Base-by-base conservation (phyloP, 805 yeast genomes). In the Saccharomycopsis amapae region DNA sequence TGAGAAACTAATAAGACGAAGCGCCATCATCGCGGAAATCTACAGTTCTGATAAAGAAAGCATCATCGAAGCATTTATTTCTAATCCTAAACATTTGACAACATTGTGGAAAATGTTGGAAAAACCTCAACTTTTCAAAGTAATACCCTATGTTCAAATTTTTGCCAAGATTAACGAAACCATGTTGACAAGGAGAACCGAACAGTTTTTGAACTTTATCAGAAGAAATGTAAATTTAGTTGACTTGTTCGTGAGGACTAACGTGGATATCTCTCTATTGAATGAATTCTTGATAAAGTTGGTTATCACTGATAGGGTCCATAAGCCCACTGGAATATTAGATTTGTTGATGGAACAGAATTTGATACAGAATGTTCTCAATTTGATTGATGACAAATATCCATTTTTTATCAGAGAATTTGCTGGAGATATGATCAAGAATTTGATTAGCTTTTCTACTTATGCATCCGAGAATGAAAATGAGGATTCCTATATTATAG, bases 391-490 rank as follows among this genome's bases (percentile, higher is more conserved):
- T 26, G 85, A 93, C 0, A 72, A 73, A 4, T 68, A 75, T 35
- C 69, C 81, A 5, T 75, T 89, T 9, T 75, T 85, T 37, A 79
- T 79, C 40, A 97, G 90, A 61, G 80, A 90, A 17, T 95, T 97
- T 1, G 94, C 95, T 0, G 94, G 96, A 17, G 98, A 93, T 59
- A 89, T 93, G 58, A 67, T 93, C 45, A 93, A 93, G 60, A 97
- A 97, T 0, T 78, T 93, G 57, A 83, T 93, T 30, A 83, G 97
- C 2, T 84, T 93, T 28, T 86, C 96, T 33, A 65, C 73, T 17
- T 68, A 68, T 51, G 36, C 45, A 9, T 95, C 96, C 5, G 89
- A 88, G 58, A 86, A 83, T 4, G 86, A 85, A 49, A 85, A 87
- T 40, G 88, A 88, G 48, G 89, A 85, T 50, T 84, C 88, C 36